Evolutionary conservation across 1,284 basidiomycete species (phyloP).

Genomic region (Papiliotrema nemorosa): DNA sequence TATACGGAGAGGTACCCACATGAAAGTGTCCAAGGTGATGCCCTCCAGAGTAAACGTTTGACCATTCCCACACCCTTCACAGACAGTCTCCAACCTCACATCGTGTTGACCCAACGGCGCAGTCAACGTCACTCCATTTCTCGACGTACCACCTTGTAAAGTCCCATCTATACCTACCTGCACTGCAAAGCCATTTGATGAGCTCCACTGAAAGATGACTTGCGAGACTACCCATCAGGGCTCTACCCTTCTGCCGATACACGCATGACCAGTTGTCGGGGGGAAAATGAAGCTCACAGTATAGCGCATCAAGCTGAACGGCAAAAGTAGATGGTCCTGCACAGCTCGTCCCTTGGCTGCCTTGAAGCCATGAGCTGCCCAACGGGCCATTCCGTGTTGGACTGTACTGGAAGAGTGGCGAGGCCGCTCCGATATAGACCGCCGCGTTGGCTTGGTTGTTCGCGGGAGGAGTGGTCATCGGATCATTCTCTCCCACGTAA

Average conservation of each 20-base stretch:
- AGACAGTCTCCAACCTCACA: slow-evolving; percentile 17
- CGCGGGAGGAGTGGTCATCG: no score
- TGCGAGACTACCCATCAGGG: slow-evolving; percentile 17
- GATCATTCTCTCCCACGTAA: no score
- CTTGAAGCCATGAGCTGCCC: slow-evolving; percentile 17
- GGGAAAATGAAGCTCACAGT: slow-evolving; percentile 12
- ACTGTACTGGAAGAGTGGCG: slow-evolving; percentile 22
- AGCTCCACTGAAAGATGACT: slow-evolving; percentile 11
- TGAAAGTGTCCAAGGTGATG: slow-evolving; percentile 11
- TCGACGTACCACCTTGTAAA: slow-evolving; percentile 4
- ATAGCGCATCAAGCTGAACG: slow-evolving; percentile 15
- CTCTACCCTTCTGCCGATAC: no score
- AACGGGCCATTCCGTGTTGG: slow-evolving; percentile 9
- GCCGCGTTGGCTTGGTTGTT: background rate
- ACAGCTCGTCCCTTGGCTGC: slow-evolving; percentile 8
- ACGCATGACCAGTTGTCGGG: no score
- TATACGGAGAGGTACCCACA: slow-evolving; percentile 5
- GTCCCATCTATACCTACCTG: slow-evolving; percentile 21
- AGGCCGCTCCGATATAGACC: slow-evolving; percentile 21
- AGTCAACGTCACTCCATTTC: slow-evolving; percentile 9
- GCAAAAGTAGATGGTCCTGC: slow-evolving; percentile 12
- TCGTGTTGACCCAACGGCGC: slow-evolving; percentile 15
- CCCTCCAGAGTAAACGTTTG: slow-evolving; percentile 17
- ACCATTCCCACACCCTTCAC: slow-evolving; percentile 5
- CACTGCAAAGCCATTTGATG: slow-evolving; percentile 6